These are phyloP conservation scores for Colletotrichum spinosum DNA, from an alignment of 2,329 filamentous ascomycete species.

Conservation along the genomic window DNA sequence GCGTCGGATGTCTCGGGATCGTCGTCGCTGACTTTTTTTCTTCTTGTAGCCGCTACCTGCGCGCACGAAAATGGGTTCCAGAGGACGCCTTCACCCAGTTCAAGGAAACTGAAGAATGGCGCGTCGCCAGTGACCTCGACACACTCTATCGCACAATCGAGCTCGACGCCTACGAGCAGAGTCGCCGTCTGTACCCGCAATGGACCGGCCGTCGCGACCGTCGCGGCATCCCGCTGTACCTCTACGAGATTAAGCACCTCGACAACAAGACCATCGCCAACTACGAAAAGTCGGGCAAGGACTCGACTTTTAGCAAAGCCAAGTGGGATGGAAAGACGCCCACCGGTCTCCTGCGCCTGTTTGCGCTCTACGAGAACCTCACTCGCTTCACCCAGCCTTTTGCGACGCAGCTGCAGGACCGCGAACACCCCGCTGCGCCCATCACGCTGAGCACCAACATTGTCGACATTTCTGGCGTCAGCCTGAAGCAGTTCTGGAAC, in stretches of 20 bases:
- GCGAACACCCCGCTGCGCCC: conserved; percentile 81
- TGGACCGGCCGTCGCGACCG: conserved; percentile 93
- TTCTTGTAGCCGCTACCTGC: conserved; percentile 78
- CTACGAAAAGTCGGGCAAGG: conserved; percentile 76
- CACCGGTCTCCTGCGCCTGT: conserved; percentile 83
- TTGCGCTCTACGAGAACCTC: conserved; percentile 93
- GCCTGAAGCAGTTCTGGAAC: conserved; percentile 96
- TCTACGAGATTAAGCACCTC: conserved; percentile 87
- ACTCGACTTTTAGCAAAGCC: conserved; percentile 69
- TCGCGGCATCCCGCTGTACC: conserved; percentile 90
- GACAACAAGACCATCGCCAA: conserved; percentile 83
- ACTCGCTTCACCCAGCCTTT: conserved; percentile 88
- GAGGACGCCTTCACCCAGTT: conserved; percentile 86
- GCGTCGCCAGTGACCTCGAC: conserved; percentile 81
- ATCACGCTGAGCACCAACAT: conserved; percentile 95
- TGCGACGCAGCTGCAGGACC: conserved; percentile 79
- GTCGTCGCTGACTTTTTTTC: conserved; percentile 19
- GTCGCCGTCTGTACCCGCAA: conserved; percentile 88
- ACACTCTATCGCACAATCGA: conserved; percentile 89
- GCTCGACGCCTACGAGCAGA: conserved; percentile 83
- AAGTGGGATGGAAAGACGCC: conserved; percentile 75
- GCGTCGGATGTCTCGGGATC: conserved; percentile 4
- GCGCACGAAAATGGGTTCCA: conserved; percentile 84
- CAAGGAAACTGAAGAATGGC: conserved; percentile 89
- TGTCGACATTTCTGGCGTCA: conserved; percentile 89